phyloP scores from a whole-genome alignment of 2,329 filamentous ascomycete species.

The Lizonia empirigonia region DNA sequence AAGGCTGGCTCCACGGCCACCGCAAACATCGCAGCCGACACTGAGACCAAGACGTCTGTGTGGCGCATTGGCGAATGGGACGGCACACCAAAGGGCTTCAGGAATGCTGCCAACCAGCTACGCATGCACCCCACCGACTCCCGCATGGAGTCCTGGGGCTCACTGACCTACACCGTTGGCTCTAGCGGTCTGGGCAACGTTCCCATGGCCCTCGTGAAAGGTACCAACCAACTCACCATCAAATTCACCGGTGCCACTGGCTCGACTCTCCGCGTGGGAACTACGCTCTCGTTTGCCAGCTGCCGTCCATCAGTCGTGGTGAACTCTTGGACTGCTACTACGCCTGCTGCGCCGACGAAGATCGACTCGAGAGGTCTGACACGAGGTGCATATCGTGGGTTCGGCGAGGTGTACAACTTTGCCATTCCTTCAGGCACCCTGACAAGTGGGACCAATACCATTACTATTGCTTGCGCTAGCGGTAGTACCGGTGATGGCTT shows the following conservation, averaged over 20 bases:
- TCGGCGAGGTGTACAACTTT: conserved; percentile 68
- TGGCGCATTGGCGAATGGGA: conserved; percentile 71
- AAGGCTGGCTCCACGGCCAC: conserved; percentile 56
- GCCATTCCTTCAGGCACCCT: conserved; percentile 65
- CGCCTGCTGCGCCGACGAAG: conserved; percentile 63
- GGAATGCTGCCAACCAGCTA: conserved; percentile 69
- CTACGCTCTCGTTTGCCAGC: conserved; percentile 66
- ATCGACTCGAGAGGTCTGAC: conserved; percentile 70
- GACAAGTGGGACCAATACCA: conserved; percentile 65
- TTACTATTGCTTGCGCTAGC: conserved; percentile 64
- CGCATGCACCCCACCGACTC: conserved; percentile 71
- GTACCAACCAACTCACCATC: conserved; percentile 66
- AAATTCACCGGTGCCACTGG: conserved; percentile 60
- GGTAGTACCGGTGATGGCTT: conserved; percentile 63
- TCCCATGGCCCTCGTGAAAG: conserved; percentile 70
- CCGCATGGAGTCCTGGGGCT: conserved; percentile 67
- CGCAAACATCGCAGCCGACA: conserved; percentile 58
- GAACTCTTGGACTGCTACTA: conserved; percentile 59
- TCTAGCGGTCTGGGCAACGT: conserved; percentile 59
- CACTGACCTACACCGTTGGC: conserved; percentile 66
- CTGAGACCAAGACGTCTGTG: conserved; percentile 58
- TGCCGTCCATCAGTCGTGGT: conserved; percentile 63
- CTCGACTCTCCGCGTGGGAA: conserved; percentile 67
- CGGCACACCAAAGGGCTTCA: conserved; percentile 63
- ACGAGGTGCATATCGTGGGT: conserved; percentile 67